Evolutionary conservation across 441 rosid species (phyloP), one percentile per base, ranked within the genome.

Genomic region (Gossypium aridum): DNA sequence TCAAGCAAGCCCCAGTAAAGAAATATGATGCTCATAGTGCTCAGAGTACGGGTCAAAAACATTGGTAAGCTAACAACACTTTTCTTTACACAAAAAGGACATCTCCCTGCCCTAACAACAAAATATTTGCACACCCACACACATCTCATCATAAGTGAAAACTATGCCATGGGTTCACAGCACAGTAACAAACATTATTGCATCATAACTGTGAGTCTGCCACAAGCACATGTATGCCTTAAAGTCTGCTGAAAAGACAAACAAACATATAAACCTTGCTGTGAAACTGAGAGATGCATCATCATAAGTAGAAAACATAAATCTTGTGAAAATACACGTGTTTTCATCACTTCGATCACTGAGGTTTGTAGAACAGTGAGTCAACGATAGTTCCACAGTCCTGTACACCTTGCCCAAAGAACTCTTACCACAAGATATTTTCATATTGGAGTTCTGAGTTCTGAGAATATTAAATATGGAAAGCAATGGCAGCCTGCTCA

Each of bases 281-380:
- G 34, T 20, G 77, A 55, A 67, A 28, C 17, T 55, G 28, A 61
- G 43, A 53, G 28, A 64, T 79, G 75, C 43, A 64, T 64, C 57
- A 16, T 19, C 45, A 70, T 47, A 34, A 66, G 64, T 39, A 47
- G 72, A 64, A 71, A 28, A 54, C 76, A 74, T 63, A 61, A 71
- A 25, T 45, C n/a, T 25, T 22, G 17, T 7, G 12, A 26, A 53
- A 62, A 17, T 17, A 23, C 6, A 39, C 2, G 25, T 10, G 62
- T 17, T 72, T 70, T 53, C 64, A 64, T 65, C 72, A 68, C 22
- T 71, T 71, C 76, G 63, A 75, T 54, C 65, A 47, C 60, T 72
- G 64, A 66, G 16, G 68, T 34, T 37, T 56, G 25, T 6, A 67
- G 64, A 37, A 53, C 8, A 60, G 17, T 26, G 12, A 73, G 57